Base-by-base conservation (phyloP, 192 early-diverging fungal genomes). In the Backusella psychrophila region DNA sequence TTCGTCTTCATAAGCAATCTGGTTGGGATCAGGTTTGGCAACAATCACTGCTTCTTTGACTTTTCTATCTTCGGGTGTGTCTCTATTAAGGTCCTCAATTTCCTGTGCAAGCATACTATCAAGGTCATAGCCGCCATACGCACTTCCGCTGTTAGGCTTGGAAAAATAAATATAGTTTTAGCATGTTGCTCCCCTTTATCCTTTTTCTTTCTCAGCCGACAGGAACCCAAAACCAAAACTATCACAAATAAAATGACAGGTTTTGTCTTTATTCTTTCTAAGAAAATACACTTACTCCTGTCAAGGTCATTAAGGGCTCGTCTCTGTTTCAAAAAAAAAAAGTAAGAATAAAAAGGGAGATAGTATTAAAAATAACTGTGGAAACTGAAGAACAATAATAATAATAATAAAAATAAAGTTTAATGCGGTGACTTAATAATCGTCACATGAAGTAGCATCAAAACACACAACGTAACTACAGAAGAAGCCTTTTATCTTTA, bases 21-120 rank as follows among this genome's bases (percentile, higher is more conserved):
- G 36, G 17, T 82, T 82, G 11, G 81, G 81, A 14, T 82, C 81
- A 17, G 81, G 73, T 36, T 73, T 74, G n/a, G 69, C 73, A 44
- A 78, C 66, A 68, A 82, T 77, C 26, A 78, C 73, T 23, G 81
- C 81, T 66, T 74, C 66, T 29, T 69, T 53, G 2, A 82, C 71
- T 42, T 44, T 31, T 26, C 74, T 73, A 39, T 78, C 81, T 12
- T 82, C 77, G 69, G 44, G 63, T 8, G 53, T 78, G 19, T 82
- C 81, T 38, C 52, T 59, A 34, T 82, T 82, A 1, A 82, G 73
- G 8, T 82, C 73, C 3, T 78, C 79, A 34, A 76, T 75, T 68
- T 80, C 79, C 15, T 72, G 79, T 4, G 68, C 66, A 8, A 77
- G 70, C 46, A 77, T 41, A 33, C 44, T 52, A 42, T 77, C 69